A percentile compares a stretch with the other conserved stretches of the same genome.
Conservation (phyloP, 2,329 filamentous ascomycete species). For the Sclerotinia nivalis region DNA sequence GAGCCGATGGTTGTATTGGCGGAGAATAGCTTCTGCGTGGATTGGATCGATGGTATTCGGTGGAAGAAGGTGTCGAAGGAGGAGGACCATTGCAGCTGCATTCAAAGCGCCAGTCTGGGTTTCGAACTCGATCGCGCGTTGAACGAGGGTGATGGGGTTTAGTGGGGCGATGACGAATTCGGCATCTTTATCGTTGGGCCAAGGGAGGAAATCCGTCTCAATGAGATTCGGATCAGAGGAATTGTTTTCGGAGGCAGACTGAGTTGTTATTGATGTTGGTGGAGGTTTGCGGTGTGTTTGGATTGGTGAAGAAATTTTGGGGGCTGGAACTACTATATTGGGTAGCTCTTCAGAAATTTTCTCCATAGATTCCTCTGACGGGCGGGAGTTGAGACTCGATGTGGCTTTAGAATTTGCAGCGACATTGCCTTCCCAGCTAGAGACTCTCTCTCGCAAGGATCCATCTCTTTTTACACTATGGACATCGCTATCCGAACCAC, state of each 20-base stretch:
- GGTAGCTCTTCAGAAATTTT: conserved; percentile 15
- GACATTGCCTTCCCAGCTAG: conserved; percentile 39
- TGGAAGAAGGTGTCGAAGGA: conserved; percentile 59
- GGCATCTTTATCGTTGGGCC: conserved; percentile 57
- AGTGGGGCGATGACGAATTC: conserved; percentile 56
- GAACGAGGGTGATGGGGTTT: conserved; percentile 56
- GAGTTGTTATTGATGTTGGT: neutral
- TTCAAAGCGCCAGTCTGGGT: conserved; percentile 57
- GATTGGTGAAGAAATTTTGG: conserved; percentile 27
- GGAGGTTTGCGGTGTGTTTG: conserved; percentile 31
- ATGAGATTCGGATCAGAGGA: conserved; percentile 45
- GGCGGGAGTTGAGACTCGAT: conserved; percentile 28
- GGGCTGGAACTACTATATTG: neutral
- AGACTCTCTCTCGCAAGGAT: conserved; percentile 34
- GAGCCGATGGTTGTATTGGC: conserved; percentile 61
- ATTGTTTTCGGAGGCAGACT: neutral
- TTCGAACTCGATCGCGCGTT: conserved; percentile 58
- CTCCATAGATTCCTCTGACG: conserved; percentile 21
- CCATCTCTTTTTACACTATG: conserved; percentile 28
- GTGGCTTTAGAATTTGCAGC: conserved; percentile 24
- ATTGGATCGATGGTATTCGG: conserved; percentile 55
- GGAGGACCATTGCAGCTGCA: conserved; percentile 60
- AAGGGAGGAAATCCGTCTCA: conserved; percentile 60
- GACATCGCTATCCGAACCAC: conserved; percentile 39
- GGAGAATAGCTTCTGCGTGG: conserved; percentile 57